These are phyloP conservation scores for Murraya paniculata DNA, from an alignment of 345 rosid genomes.

Conservation along the genomic window DNA sequence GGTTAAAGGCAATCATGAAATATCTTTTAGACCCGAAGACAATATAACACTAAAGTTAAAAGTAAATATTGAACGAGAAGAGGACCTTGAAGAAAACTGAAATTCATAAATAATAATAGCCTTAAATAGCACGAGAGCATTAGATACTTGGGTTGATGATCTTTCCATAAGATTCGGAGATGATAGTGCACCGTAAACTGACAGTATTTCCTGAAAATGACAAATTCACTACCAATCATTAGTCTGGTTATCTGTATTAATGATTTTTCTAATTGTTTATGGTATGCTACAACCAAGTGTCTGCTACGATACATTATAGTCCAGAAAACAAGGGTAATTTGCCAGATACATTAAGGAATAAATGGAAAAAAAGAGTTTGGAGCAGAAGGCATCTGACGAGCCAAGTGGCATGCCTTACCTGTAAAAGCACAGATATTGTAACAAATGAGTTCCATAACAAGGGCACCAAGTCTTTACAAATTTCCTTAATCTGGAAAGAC, in stretches of 20 bases:
- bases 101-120: conserved; percentile 11
- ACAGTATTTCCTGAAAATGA: conserved; percentile 44
- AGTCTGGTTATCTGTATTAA: not conserved
- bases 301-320: not conserved
- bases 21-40: too few relatives aligned
- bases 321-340: not conserved
- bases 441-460: conserved; percentile 56
- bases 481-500: conserved; percentile 28
- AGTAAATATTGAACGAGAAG: too few relatives aligned
- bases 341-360: not conserved
- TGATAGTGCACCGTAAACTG: conserved; percentile 29
- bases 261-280: conserved; percentile 6
- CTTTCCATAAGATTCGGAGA: conserved; percentile 27
- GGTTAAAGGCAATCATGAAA: too few relatives aligned
- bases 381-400: not conserved
- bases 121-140: conserved; percentile 58
- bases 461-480: conserved; percentile 39
- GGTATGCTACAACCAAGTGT: not conserved
- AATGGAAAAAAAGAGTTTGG: not conserved
- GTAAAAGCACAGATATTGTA: conserved; percentile 33
- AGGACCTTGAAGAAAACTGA: not conserved
- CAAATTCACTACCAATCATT: not conserved
- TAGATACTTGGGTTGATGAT: conserved; percentile 33
- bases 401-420: conserved; percentile 31
- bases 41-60: too few relatives aligned